Base-by-base conservation (phyloP, 306 rosid species). In the Pueraria montana region DNA sequence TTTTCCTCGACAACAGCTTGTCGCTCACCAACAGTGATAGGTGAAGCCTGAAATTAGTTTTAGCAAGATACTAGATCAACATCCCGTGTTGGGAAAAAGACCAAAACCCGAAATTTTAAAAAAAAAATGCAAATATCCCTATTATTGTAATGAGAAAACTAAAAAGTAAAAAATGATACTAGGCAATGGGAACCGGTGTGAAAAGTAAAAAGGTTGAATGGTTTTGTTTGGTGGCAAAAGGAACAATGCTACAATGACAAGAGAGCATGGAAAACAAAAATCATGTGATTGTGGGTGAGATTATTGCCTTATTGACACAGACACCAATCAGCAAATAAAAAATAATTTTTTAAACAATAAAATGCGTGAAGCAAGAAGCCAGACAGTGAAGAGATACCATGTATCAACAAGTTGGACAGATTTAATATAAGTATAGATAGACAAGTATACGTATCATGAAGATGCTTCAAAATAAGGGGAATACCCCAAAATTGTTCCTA, bases 1-100 rank as follows among this genome's bases (percentile, higher is more conserved):
- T 96, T 96, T 85, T 91, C 97, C 92, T 96, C 99, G 2, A 96
- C 78, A 80, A 86, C 90, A 71, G 98, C 97, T 72, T 72, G 90
- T 78, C 88, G 94, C 82, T 91, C 97, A 6, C 97, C 97, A 23
- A 96, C 84, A 38, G 64, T 80, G 61, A 96, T 83, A 16, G 96
- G 93, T 13, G 98, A 89, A 43, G 98, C 96, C 99, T 96, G 87
- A 59, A 84, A 81, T 49, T 23, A 80, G 78, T 76, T 84, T 84
- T 34, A 77, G 82, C 46, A 62, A 58, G 80, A 36, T 71, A 62
- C 74, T 38, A 38, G 74, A 40, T 67, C 52, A 67, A 53, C 32
- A 40, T 36, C 18, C 18, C 11, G 4, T 26, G 42, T 18, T 1
- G 27, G 16, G n/a, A 18, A 64, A 63, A 7, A 16, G 64, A 58